These are phyloP conservation scores for Epichloe sp. DNA, from an alignment of 2,329 filamentous ascomycete genomes.

Conservation along the genomic window DNA sequence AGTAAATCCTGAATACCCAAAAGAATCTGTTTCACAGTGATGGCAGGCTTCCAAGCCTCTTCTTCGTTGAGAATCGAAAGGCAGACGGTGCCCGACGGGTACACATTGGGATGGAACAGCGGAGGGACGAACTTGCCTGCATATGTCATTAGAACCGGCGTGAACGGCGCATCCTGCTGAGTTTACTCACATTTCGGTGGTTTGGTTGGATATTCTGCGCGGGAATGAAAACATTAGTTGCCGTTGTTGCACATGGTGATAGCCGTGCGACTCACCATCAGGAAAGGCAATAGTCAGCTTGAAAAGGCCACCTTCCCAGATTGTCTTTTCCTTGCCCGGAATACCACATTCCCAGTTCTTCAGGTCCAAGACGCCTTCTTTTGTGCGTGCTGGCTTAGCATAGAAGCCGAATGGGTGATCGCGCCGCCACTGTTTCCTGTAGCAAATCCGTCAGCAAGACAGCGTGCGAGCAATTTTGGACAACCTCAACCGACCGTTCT, in stretches of 20 bases:
- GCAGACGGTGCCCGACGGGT: constrained; percentile 94
- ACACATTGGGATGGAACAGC: constrained; percentile 96
- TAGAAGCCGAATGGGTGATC: constrained; percentile 98
- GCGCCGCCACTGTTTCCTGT: constrained; percentile 87
- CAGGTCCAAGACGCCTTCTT: constrained; percentile 73
- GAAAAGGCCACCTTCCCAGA: constrained; percentile 96
- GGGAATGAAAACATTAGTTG: neutral
- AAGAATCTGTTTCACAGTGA: constrained; percentile 95
- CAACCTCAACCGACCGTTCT: constrained; percentile 53
- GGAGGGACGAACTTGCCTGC: constrained; percentile 91
- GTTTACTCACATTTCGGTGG: constrained; percentile 79
- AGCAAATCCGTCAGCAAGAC: constrained; percentile 11
- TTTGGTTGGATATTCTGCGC: constrained; percentile 88
- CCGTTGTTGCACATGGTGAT: neutral
- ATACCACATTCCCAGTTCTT: constrained; percentile 96
- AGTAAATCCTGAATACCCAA: constrained; percentile 92
- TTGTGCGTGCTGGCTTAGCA: constrained; percentile 71
- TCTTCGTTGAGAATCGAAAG: constrained; percentile 96
- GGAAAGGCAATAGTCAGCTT: constrained; percentile 89
- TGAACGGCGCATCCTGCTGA: neutral
- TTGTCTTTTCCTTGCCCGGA: constrained; percentile 89
- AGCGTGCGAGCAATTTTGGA: neutral
- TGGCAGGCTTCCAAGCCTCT: constrained; percentile 95
- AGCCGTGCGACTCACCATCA: constrained; percentile 51
- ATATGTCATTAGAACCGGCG: neutral